Evolutionary conservation across 2,329 filamentous ascomycete species (phyloP).

Genomic region (Sporothrix brasiliensis): DNA sequence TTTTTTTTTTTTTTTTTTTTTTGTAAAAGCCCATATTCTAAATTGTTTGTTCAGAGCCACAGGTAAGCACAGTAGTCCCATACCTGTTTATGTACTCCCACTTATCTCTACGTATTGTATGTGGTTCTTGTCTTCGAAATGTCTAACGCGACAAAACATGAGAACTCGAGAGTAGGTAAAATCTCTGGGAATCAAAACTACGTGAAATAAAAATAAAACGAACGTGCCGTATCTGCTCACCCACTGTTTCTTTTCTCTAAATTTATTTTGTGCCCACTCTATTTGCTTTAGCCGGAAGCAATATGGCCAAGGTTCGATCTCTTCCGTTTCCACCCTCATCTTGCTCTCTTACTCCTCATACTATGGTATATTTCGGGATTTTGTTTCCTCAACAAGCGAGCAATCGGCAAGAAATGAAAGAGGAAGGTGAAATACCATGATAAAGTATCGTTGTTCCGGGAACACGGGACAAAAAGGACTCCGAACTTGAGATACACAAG

Average conservation of each 20-base stretch:
- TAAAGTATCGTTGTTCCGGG: background rate
- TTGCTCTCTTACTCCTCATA: background rate
- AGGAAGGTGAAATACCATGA: background rate
- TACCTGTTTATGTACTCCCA: too few relatives aligned
- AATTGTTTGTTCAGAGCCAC: too few relatives aligned
- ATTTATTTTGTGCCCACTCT: background rate
- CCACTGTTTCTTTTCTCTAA: background rate
- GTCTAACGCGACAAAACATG: too few relatives aligned
- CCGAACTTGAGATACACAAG: background rate
- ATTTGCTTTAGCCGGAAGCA: background rate
- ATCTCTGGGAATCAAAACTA: background rate
- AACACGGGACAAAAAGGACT: conserved; percentile 9
- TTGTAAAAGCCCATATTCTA: too few relatives aligned
- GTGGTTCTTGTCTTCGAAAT: too few relatives aligned
- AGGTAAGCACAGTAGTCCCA: too few relatives aligned
- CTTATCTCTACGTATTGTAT: too few relatives aligned
- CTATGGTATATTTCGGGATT: background rate
- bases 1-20: too few relatives aligned
- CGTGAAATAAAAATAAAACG: background rate
- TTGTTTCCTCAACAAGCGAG: background rate
- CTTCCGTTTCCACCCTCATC: background rate
- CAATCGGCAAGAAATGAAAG: background rate
- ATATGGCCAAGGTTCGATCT: background rate
- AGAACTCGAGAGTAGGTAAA: too few relatives aligned
- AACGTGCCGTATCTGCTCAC: background rate